Evolutionary conservation across 2,329 filamentous ascomycete species (phyloP).

Genomic region (Calonectria multiphialidica): DNA sequence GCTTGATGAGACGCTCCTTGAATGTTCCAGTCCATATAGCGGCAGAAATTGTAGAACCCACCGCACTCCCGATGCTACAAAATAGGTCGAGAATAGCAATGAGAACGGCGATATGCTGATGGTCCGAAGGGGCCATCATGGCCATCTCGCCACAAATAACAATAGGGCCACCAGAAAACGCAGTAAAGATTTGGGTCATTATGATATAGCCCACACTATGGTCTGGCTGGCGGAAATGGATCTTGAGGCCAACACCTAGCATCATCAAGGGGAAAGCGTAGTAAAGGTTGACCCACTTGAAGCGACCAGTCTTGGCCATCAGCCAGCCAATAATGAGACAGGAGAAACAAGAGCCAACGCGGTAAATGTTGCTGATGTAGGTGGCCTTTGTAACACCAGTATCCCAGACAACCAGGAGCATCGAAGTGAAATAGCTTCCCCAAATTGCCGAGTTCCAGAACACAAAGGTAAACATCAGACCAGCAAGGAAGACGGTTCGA

Average conservation of each 20-base stretch:
- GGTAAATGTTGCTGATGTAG: conserved; percentile 55
- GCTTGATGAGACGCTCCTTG: conserved; percentile 59
- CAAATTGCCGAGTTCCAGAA: conserved; percentile 53
- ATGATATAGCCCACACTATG: conserved; percentile 65
- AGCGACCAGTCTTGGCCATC: conserved; percentile 60
- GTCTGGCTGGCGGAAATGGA: conserved; percentile 67
- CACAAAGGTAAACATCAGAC: conserved; percentile 51
- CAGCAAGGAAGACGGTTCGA: conserved; percentile 53
- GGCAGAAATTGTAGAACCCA: conserved; percentile 70
- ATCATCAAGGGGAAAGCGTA: conserved; percentile 67
- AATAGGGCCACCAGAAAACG: conserved; percentile 69
- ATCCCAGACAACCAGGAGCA: conserved; percentile 55
- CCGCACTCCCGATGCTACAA: conserved; percentile 69
- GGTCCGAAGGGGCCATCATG: conserved; percentile 70
- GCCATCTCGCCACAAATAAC: conserved; percentile 72
- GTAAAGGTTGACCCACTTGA: conserved; percentile 63
- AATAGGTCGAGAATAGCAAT: conserved; percentile 73
- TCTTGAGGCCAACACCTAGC: conserved; percentile 69
- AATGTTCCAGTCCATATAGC: conserved; percentile 75
- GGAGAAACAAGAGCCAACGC: conserved; percentile 51
- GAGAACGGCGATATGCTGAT: conserved; percentile 71
- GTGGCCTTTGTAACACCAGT: conserved; percentile 49
- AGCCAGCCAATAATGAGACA: conserved; percentile 43
- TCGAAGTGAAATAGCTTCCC: conserved; percentile 55
- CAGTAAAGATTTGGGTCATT: conserved; percentile 73